Conservation (phyloP, 2,329 filamentous ascomycete species). For the Penicillium crustosum region DNA sequence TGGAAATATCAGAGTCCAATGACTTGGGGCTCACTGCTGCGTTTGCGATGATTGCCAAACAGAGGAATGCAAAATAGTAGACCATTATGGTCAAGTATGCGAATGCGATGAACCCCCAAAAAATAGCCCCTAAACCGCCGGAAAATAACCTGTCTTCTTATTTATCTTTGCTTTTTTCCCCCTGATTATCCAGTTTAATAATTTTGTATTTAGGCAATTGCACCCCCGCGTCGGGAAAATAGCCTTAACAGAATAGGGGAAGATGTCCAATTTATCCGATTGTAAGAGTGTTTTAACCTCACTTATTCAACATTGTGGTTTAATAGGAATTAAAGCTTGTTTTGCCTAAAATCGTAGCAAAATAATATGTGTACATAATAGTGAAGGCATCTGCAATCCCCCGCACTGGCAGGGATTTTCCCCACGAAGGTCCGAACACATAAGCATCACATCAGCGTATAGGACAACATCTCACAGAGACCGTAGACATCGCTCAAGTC, state of each 20-base stretch:
- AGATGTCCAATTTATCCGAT: slow-evolving; percentile 9
- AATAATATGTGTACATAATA: not conserved
- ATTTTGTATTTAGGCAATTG: slow-evolving; percentile 2
- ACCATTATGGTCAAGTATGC: slow-evolving; percentile 9
- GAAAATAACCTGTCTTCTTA: not conserved
- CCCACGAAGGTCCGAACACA: not conserved
- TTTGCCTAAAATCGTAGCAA: not conserved
- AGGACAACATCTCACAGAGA: not conserved
- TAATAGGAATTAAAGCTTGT: not conserved
- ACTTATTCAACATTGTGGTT: not conserved
- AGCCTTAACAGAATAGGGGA: not conserved
- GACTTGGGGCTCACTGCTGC: slow-evolving; percentile 13
- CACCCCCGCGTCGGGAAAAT: slow-evolving; percentile 19
- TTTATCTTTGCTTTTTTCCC: not conserved
- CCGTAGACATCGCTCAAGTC: not conserved
- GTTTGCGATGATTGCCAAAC: slow-evolving; percentile 4
- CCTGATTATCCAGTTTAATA: too few species aligned
- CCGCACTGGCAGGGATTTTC: not conserved
- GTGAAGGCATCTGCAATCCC: not conserved
- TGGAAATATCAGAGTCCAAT: slow-evolving; percentile 18
- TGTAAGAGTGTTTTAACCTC: not conserved
- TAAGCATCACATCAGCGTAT: too few species aligned
- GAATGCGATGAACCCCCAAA: too few species aligned
- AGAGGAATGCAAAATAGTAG: not conserved
- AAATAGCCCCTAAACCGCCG: not conserved